phyloP scores from a whole-genome alignment of 768 basidiomycete genomes.

The Tulasnella sp. region DNA sequence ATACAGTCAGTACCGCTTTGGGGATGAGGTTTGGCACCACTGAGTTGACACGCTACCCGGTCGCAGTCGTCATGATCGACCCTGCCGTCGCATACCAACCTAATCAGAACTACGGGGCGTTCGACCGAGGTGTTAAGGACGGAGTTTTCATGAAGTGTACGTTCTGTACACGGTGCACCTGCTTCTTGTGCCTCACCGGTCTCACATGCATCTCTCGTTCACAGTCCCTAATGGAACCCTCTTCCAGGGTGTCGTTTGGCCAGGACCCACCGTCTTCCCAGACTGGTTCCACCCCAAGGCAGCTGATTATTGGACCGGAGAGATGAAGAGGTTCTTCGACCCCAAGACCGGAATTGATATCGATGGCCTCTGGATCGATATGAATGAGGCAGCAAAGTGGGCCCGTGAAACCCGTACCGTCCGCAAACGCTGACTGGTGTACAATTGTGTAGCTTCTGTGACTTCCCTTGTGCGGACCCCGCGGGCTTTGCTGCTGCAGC shows the following conservation, averaged over 20 bases:
- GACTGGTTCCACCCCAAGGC: constrained; percentile 35
- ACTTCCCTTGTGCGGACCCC: constrained; percentile 57
- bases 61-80: constrained; percentile 66
- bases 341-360: constrained; percentile 30
- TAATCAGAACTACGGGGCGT: constrained; percentile 50
- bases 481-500: constrained; percentile 54
- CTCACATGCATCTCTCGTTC: background rate
- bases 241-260: constrained; percentile 34
- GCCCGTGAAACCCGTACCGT: constrained; percentile 31
- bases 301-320: constrained; percentile 32
- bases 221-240: constrained; percentile 26
- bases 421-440: background rate
- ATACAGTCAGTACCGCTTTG: constrained; percentile 45
- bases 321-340: constrained; percentile 33
- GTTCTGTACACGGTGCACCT: background rate
- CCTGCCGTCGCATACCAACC: constrained; percentile 60
- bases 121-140: constrained; percentile 51
- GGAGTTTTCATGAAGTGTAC: constrained; percentile 29
- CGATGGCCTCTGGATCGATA: constrained; percentile 44
- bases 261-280: constrained; percentile 35
- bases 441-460: constrained; percentile 51
- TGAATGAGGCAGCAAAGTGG: constrained; percentile 69
- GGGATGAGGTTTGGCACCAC: background rate
- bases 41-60: background rate
- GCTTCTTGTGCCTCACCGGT: background rate